Evolutionary conservation across 495 filamentous ascomycete species (phyloP), one percentile per base, ranked within the genome.

Genomic region (Aspergillus taichungensis): DNA sequence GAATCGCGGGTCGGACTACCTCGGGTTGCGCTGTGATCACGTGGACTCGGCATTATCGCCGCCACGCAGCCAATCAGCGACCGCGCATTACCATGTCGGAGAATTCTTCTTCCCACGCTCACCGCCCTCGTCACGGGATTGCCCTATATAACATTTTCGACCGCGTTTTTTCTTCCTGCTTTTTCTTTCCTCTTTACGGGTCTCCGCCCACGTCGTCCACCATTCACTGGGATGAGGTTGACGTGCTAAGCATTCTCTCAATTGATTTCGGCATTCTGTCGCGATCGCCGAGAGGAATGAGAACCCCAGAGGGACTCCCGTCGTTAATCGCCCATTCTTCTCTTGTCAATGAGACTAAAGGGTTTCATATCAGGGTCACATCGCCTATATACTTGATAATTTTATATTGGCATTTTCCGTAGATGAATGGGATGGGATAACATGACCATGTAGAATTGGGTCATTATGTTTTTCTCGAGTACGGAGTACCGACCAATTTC

Each of bases 301-400:
- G 61, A 66, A 60, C 43, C 63, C 66, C 63, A 74, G 68, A 74
- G 60, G 62, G 57, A 72, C 42, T 54, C 72, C 72, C 69, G 71
- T 75, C 72, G 73, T 76, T 76, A 76, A 76, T 76, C 73, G 72
- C 73, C 67, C 74, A 64, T 67, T 71, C 60, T 62, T 57, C 57
- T 69, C 68, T 71, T 42, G 9, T 53, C 69, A 44, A 70, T 73
- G 69, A 64, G 61, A 61, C 47, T 56, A 52, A 68, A 51, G 69
- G 68, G 69, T 73, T 73, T 73, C 69, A 73, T 73, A 71, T 73
- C 69, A 73, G 68, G 69, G 69, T 63, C 60, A 73, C 69, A 72
- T 71, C 42, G 18, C 18, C 18, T 24, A 24, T 24, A 24, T 24
- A 24, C 18, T 24, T n/a, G n/a, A n/a, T n/a, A n/a, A n/a, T n/a